These are phyloP conservation scores for Nicotiana sylvestris DNA, from an alignment of 257 asterid species.

Conservation along the genomic window DNA sequence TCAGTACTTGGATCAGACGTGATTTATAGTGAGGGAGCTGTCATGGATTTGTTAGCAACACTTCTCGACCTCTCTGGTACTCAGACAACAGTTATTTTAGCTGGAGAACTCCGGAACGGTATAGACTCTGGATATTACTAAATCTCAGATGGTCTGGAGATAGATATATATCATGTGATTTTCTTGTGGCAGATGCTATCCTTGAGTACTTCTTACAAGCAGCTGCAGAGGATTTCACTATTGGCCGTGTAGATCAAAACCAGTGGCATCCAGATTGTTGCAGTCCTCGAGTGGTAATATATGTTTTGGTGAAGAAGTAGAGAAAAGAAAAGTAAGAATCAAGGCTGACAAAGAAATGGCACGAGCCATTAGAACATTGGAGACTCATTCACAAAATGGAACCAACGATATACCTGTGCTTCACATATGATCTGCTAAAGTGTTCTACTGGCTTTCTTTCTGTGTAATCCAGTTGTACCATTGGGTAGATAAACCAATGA, in stretches of 20 bases:
- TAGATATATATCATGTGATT: neutral
- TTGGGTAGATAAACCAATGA: neutral
- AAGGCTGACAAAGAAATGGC: neutral
- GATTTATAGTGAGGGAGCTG: conserved; percentile 85
- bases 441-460: neutral
- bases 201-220: conserved; percentile 85
- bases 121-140: conserved; percentile 5
- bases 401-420: neutral
- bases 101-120: conserved; percentile 98
- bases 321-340: neutral
- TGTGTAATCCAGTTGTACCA: neutral
- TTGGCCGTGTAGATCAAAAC: conserved; percentile 65
- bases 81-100: conserved; percentile 73
- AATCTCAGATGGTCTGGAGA: neutral
- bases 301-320: conserved; percentile 64
- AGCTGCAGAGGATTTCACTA: conserved; percentile 54
- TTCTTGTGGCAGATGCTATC: conserved; percentile 62
- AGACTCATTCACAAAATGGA: neutral
- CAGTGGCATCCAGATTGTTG: conserved; percentile 88
- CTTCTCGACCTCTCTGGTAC: conserved; percentile 61
- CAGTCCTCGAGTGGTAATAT: conserved; percentile 70
- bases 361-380: neutral
- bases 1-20: conserved; percentile 89
- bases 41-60: conserved; percentile 65
- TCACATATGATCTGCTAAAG: neutral